A percentile compares a stretch with the other conserved stretches of the same genome.
phyloP scores from a whole-genome alignment of 2,329 filamentous ascomycete genomes.

The Passalora sequoiae region DNA sequence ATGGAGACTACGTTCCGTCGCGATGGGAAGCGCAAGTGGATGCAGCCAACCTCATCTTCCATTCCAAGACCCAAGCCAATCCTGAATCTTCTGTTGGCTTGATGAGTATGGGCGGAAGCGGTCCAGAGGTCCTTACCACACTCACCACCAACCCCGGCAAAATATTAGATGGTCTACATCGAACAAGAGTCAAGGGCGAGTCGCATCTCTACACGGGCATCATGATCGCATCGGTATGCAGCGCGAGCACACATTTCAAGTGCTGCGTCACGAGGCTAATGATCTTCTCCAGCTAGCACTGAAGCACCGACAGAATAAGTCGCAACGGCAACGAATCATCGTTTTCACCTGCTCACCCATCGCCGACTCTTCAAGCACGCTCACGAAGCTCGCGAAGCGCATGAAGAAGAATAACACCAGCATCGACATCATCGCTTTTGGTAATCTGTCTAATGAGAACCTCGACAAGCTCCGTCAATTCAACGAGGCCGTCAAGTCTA shows the following conservation, averaged over 20 bases:
- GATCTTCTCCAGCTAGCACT: conserved; percentile 66
- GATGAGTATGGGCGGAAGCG: conserved; percentile 93
- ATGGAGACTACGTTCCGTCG: conserved; percentile 86
- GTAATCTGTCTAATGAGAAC: conserved; percentile 83
- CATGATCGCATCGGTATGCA: conserved; percentile 83
- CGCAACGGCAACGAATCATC: conserved; percentile 92
- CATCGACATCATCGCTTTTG: conserved; percentile 92
- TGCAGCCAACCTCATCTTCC: conserved; percentile 91
- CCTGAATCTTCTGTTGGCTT: conserved; percentile 95
- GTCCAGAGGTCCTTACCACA: conserved; percentile 94
- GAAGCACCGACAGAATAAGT: conserved; percentile 97
- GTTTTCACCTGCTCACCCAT: conserved; percentile 94
- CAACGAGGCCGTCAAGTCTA: conserved; percentile 85
- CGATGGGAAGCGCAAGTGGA: conserved; percentile 95
- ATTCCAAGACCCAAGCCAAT: conserved; percentile 89
- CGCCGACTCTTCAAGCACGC: conserved; percentile 79
- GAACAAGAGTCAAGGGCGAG: conserved; percentile 87
- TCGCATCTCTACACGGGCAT: conserved; percentile 89
- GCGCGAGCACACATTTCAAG: too few species aligned
- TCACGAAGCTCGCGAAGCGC: conserved; percentile 87
- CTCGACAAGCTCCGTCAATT: conserved; percentile 88
- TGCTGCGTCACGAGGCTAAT: too few species aligned
- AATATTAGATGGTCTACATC: conserved; percentile 85
- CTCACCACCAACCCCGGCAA: conserved; percentile 95
- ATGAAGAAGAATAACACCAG: conserved; percentile 98